phyloP scores from a whole-genome alignment of 768 basidiomycete genomes.

The Boletus patriciae region DNA sequence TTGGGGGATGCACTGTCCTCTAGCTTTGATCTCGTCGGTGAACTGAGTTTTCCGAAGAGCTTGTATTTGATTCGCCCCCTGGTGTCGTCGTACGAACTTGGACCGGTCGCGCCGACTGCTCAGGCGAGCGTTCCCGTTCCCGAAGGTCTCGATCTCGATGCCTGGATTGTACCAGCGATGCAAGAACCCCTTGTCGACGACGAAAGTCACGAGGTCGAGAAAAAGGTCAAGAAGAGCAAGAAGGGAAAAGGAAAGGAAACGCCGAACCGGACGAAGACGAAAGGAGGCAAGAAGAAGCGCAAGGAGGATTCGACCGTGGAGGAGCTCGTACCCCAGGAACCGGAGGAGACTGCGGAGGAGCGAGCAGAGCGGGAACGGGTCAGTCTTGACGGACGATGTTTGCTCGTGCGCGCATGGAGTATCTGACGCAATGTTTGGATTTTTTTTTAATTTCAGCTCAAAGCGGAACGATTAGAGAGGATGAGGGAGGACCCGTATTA shows the following conservation, averaged over 20 bases:
- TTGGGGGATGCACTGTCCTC: conserved; percentile 40
- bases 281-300: conserved; percentile 48
- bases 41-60: conserved; percentile 79
- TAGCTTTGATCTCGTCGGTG: conserved; percentile 37
- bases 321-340: conserved; percentile 42
- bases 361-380: conserved; percentile 63
- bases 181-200: conserved; percentile 30
- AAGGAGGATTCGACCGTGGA: conserved; percentile 23
- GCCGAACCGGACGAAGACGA: conserved; percentile 27
- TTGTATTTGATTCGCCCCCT: conserved; percentile 83
- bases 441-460: conserved; percentile 48
- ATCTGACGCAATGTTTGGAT: conserved; percentile 7
- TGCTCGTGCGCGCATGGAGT: background rate
- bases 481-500: conserved; percentile 91
- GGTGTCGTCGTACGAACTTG: conserved; percentile 75
- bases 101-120: conserved; percentile 76
- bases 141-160: conserved; percentile 81
- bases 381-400: conserved; percentile 18
- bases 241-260: conserved; percentile 49
- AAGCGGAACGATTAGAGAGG: conserved; percentile 72
- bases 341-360: conserved; percentile 58
- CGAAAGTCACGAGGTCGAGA: conserved; percentile 39
- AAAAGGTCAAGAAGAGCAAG: conserved; percentile 43
- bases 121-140: conserved; percentile 82
- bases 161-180: conserved; percentile 75